These are phyloP conservation scores for Phialophora macrospora DNA, from an alignment of 2,329 filamentous ascomycete species.

Conservation along the genomic window DNA sequence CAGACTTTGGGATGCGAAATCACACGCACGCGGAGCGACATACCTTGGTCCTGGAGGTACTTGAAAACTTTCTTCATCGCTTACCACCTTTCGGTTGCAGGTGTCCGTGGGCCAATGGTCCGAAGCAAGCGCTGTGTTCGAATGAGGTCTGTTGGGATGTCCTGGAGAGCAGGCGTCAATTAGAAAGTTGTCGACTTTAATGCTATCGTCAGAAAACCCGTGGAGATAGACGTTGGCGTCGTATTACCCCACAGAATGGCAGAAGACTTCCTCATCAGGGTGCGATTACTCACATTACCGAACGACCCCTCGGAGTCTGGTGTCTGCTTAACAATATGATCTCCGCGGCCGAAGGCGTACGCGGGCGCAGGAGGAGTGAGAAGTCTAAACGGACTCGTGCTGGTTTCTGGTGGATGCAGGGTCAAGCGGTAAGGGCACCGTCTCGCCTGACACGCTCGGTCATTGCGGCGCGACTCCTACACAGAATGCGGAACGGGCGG, in stretches of 20 bases:
- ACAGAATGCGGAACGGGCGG: neutral
- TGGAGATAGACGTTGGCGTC: neutral
- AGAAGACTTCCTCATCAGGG: conserved; percentile 8
- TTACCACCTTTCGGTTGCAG: neutral
- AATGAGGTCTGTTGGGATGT: neutral
- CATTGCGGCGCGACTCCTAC: neutral
- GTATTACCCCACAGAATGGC: neutral
- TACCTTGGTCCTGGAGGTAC: conserved; percentile 38
- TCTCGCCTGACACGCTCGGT: neutral
- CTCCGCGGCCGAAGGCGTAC: neutral
- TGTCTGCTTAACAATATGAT: neutral
- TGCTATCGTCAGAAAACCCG: neutral
- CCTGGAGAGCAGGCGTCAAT: neutral
- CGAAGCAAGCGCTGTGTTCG: neutral
- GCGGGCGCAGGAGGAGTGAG: neutral
- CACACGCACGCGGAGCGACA: neutral
- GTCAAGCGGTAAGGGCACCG: neutral
- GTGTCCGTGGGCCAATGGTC: neutral
- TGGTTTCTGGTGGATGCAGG: neutral
- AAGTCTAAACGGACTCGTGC: neutral
- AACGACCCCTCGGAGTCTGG: neutral
- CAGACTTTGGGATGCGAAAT: neutral
- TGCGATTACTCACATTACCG: conserved; percentile 18
- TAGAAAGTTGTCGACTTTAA: neutral
- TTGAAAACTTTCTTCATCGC: conserved; percentile 35